Evolutionary conservation across 2,329 filamentous ascomycete species (phyloP).

Genomic region (Pezicula carpinea): DNA sequence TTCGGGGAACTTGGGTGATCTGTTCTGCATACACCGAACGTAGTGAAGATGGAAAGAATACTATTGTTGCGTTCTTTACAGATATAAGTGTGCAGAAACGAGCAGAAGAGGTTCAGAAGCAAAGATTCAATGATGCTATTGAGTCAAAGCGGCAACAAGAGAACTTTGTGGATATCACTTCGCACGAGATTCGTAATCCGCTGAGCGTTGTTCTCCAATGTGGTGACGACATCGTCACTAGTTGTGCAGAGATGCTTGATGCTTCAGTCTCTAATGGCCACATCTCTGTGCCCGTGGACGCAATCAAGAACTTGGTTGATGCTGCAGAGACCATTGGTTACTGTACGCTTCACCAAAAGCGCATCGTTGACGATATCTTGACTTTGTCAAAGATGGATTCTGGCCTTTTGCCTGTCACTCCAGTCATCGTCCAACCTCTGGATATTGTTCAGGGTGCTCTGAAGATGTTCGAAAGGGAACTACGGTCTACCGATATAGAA

Average conservation of each 20-base stretch:
- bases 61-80: neutral
- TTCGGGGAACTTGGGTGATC: neutral
- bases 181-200: neutral
- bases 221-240: neutral
- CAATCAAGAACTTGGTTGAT: neutral
- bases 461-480: too few species aligned
- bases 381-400: too few species aligned
- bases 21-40: neutral
- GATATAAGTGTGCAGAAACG: neutral
- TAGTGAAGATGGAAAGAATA: neutral
- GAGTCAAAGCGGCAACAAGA: neutral
- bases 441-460: too few species aligned
- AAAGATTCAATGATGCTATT: neutral
- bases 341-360: too few species aligned
- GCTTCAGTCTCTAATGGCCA: neutral
- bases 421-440: too few species aligned
- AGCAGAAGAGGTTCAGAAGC: neutral
- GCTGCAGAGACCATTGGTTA: neutral
- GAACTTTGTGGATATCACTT: constrained; percentile 1
- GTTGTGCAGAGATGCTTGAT: neutral
- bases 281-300: too few species aligned
- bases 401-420: too few species aligned
- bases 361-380: too few species aligned
- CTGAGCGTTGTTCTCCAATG: neutral
- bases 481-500: too few species aligned